phyloP scores from a whole-genome alignment of 257 asterid species.

The Solanum pennellii region DNA sequence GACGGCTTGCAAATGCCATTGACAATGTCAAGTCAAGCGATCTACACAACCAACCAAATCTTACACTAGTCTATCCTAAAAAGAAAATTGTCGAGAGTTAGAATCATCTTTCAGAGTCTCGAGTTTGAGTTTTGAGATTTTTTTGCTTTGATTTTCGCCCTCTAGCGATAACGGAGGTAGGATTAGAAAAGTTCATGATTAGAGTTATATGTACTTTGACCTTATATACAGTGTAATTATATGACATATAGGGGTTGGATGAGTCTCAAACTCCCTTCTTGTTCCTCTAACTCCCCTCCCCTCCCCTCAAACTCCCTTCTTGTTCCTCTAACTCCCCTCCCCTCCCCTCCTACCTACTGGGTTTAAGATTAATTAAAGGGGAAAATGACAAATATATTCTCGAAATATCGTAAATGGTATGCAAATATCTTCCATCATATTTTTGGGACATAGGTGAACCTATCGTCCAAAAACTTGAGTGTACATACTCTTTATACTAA shows the following conservation, averaged over 20 bases:
- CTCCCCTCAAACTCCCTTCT: background rate
- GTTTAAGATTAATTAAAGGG: no score
- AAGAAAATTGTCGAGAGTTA: no score
- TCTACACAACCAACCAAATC: background rate
- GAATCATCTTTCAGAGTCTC: no score
- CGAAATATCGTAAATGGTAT: no score
- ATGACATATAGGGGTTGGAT: background rate
- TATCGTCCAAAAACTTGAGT: no score
- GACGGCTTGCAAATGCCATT: constrained; percentile 15
- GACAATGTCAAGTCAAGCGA: background rate
- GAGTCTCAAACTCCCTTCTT: background rate
- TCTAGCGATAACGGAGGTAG: background rate
- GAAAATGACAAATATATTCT: no score
- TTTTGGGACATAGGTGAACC: no score
- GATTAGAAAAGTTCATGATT: background rate
- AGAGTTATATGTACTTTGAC: background rate
- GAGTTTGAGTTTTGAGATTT: background rate
- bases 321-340: background rate
- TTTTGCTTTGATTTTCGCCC: background rate
- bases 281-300: background rate
- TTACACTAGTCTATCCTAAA: background rate
- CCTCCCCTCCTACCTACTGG: no score
- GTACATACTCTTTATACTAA: no score
- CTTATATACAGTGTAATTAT: background rate
- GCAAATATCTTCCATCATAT: no score